Evolutionary conservation across 495 filamentous ascomycete genomes (phyloP), one percentile per base, ranked within the genome.

Genomic region (Terfezia claveryi): DNA sequence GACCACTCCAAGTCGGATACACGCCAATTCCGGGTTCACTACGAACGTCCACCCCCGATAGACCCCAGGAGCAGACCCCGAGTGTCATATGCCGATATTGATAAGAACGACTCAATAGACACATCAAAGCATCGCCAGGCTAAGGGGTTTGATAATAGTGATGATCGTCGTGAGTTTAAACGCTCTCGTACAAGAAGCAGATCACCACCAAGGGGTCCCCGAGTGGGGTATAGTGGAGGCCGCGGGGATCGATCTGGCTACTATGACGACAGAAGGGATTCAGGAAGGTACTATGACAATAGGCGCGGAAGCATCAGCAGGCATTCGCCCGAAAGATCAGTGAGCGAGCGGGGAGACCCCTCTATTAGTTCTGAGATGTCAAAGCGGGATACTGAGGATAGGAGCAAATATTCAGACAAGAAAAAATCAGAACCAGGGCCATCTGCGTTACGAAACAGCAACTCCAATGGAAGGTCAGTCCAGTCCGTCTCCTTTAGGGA

Each of bases 101-200:
- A 68, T 50, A 59, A 58, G 37, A 55, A 58, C 14, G 60, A 65
- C 10, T 52, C 57, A 27, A 55, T 53, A 49, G 63, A 65, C 37
- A 20, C 2, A 14, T 46, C 41, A 6, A 14, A 20, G 17, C 41
- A 14, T 0, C 53, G 53, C 37, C 59, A 55, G 8, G 56, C 57
- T 51, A 62, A 59, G 32, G 55, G 55, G 37, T 44, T 59, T 10
- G 59, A 62, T 50, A 69, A 67, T 55, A 63, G 64, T 50, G 70
- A 73, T 53, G 64, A 61, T 53, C 69, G 69, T 50, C 69, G 69
- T 50, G 59, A 71, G 16, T 74, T 79, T 23, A 85, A 85, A 64
- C 77, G 80, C 16, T 70, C 73, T 50, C 76, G 80, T 49, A 80
- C 79, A 50, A 76, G 78, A 50, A 87, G 81, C 66, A 79, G 80